These are phyloP conservation scores for Cryptosporidium viatorum DNA, from an alignment of 169 alveolate species.

Conservation along the genomic window DNA sequence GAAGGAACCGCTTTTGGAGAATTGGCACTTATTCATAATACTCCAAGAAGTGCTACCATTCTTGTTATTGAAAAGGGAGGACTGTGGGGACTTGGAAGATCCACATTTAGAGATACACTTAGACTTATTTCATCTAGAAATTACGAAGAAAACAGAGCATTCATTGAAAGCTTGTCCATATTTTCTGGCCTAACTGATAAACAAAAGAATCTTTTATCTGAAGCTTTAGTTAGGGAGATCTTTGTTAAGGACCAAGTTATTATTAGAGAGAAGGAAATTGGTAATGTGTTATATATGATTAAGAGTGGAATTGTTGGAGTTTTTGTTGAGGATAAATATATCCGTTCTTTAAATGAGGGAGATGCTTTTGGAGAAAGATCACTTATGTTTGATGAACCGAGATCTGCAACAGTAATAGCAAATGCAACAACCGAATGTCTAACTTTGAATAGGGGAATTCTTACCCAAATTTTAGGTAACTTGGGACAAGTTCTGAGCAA, in stretches of 20 bases:
- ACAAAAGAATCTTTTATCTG: slow-evolving; percentile 90
- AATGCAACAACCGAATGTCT: slow-evolving; percentile 86
- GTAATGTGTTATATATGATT: slow-evolving; percentile 90
- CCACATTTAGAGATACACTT: slow-evolving; percentile 90
- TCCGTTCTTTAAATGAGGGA: slow-evolving; percentile 84
- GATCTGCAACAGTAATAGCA: slow-evolving; percentile 94
- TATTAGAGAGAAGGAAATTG: slow-evolving; percentile 92
- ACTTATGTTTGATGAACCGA: slow-evolving; percentile 89
- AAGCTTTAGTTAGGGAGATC: slow-evolving; percentile 87
- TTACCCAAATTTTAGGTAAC: slow-evolving; percentile 87
- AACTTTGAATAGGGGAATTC: slow-evolving; percentile 85
- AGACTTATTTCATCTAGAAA: slow-evolving; percentile 88
- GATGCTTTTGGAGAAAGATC: slow-evolving; percentile 95
- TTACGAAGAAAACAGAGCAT: slow-evolving; percentile 89
- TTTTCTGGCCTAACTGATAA: slow-evolving; percentile 89
- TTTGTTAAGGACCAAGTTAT: slow-evolving; percentile 86
- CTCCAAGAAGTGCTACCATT: slow-evolving; percentile 97
- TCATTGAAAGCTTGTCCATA: slow-evolving; percentile 89
- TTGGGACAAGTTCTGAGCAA: slow-evolving; percentile 85
- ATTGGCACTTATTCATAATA: slow-evolving; percentile 96
- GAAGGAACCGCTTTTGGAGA: slow-evolving; percentile 98
- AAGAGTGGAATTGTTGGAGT: slow-evolving; percentile 91
- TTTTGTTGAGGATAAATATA: slow-evolving; percentile 83
- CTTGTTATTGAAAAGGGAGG: slow-evolving; percentile 89
- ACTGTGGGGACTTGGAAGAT: slow-evolving; percentile 94